A percentile compares a stretch with the other conserved stretches of the same genome.
phyloP scores from a whole-genome alignment of 352 stramenopile species.

The Phytopythium montanum region DNA sequence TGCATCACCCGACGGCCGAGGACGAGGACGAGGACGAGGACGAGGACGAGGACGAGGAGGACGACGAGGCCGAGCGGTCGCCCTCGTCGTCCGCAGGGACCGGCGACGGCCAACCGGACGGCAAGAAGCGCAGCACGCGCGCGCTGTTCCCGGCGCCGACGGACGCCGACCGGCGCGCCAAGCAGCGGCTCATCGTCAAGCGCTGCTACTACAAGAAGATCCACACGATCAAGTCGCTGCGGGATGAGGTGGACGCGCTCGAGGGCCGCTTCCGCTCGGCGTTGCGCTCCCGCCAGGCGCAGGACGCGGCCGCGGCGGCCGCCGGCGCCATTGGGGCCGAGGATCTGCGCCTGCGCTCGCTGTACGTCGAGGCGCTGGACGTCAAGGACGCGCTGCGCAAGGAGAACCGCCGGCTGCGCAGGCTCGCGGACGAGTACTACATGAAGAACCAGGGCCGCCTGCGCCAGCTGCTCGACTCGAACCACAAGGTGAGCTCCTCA shows the following conservation, averaged over 20 bases:
- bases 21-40: too few species aligned
- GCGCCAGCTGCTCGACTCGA: constrained; percentile 52
- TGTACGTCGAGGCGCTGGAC: constrained; percentile 40
- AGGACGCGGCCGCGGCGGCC: constrained; percentile 19
- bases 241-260: constrained; percentile 37
- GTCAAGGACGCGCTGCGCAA: constrained; percentile 54
- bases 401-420: constrained; percentile 62
- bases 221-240: constrained; percentile 63
- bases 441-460: constrained; percentile 76
- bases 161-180: constrained; percentile 45
- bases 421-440: constrained; percentile 67
- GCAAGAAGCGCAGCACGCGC: constrained; percentile 53
- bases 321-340: constrained; percentile 7
- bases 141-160: constrained; percentile 35
- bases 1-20: constrained; percentile 12
- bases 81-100: constrained; percentile 3
- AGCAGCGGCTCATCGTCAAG: constrained; percentile 62
- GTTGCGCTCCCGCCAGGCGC: constrained; percentile 27
- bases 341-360: constrained; percentile 24
- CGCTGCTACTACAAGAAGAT: constrained; percentile 76
- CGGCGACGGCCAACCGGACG: not conserved
- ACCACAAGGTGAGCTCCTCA: constrained; percentile 42
- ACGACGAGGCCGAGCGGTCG: not conserved
- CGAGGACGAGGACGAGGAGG: not conserved
- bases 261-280: constrained; percentile 36